Base-by-base conservation (phyloP, 2,329 filamentous ascomycete genomes). In the Verticillium nubilum region DNA sequence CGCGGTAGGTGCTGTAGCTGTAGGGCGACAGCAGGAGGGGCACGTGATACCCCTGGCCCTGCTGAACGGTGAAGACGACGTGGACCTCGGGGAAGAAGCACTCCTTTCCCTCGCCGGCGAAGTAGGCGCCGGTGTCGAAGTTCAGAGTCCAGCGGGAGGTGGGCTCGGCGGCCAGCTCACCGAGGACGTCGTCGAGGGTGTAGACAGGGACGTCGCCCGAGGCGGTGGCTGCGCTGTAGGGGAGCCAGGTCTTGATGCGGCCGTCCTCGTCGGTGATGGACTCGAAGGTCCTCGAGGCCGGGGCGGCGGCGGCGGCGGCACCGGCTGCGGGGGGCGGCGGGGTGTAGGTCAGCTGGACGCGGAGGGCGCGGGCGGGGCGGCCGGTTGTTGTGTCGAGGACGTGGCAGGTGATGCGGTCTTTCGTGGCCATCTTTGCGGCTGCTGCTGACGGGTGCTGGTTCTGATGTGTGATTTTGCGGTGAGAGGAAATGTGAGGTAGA, bases 311-410 rank as follows among this genome's bases (percentile, higher is more conserved):
- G 54, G 72, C 62, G 65, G 70, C 67, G 67, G 58, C 19, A 52
- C 69, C 62, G 19, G 71, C 61, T 58, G 69, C 58, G 54, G 70
- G 62, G 13, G 70, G 61, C 60, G 69, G 60, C 50, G 60, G 67
- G 56, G 70, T 73, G 5, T 81, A 81, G 55, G 86, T 77, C 25
- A 92, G 84, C 58, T 82, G 85, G 60, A 93, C 89, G 64, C 81
- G 80, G 67, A 95, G 84, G 63, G 80, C 78, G 59, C 80, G 74
- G 17, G 85, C 91, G 25, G 91, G 91, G 60, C 81, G 82, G 69
- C 91, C 91, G 62, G 83, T 77, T n/a, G 86, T 84, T 12, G 90
- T 94, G 80, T 95, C 90, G 72, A 95, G 90, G 73, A 93, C 85
- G 79, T 95, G 91, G 79, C 90, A 94, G 73, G 91, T 94, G 69